These are phyloP conservation scores for Mycena belliarum DNA, from an alignment of 768 basidiomycete genomes.

Conservation along the genomic window DNA sequence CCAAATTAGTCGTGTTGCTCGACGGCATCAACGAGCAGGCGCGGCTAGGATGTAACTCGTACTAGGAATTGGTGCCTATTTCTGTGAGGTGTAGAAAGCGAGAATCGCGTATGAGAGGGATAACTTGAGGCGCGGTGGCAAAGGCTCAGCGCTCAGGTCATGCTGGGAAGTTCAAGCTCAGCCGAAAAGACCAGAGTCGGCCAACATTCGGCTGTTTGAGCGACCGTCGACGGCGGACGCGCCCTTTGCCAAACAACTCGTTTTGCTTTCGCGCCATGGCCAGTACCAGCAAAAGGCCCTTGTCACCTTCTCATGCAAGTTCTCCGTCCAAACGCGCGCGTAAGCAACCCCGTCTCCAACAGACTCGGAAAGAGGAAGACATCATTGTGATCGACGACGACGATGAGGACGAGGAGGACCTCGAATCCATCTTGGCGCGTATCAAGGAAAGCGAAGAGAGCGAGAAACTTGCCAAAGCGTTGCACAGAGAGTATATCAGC, in stretches of 20 bases:
- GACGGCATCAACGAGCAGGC: no score
- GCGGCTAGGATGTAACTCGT: no score
- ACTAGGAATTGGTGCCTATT: no score
- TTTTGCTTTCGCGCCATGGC: background rate
- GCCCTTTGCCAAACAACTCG: background rate
- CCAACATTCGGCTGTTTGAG: background rate
- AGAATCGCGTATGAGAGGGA: no score
- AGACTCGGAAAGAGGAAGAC: constrained; percentile 6
- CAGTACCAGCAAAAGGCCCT: constrained; percentile 11
- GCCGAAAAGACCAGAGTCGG: no score
- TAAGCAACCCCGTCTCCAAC: constrained; percentile 19
- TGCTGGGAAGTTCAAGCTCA: no score
- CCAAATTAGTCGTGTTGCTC: no score
- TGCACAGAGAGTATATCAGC: constrained; percentile 38
- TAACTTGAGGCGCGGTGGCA: no score
- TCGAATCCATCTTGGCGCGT: constrained; percentile 40
- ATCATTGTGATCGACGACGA: constrained; percentile 36
- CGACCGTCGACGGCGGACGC: no score
- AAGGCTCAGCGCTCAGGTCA: no score
- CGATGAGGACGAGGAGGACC: constrained; percentile 26
- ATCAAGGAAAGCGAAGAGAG: constrained; percentile 47
- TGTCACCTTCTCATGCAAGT: background rate
- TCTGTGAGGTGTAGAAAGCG: no score
- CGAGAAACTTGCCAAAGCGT: constrained; percentile 37
- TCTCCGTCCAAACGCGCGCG: constrained; percentile 19